These are phyloP conservation scores for Penicillium alfredii DNA, from an alignment of 495 filamentous ascomycete genomes.

Conservation along the genomic window DNA sequence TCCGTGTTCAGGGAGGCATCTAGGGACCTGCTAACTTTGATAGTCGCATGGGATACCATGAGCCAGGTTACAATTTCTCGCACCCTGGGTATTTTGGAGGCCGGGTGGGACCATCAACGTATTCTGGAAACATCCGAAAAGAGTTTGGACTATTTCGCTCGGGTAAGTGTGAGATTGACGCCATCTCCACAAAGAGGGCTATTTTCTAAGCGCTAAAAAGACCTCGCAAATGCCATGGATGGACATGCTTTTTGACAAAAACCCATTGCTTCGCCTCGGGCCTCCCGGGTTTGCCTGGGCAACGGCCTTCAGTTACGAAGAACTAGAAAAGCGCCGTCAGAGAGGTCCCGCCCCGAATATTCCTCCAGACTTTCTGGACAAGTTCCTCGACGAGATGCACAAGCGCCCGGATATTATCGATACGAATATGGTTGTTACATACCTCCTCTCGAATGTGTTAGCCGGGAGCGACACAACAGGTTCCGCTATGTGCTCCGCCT, in stretches of 20 bases:
- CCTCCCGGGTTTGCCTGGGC: conserved; percentile 24
- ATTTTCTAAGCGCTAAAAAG: conserved; percentile 1
- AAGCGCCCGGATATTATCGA: conserved; percentile 20
- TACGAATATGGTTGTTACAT: conserved; percentile 17
- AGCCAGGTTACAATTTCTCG: conserved; percentile 30
- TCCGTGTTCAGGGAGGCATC: not conserved
- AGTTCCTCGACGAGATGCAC: conserved; percentile 18
- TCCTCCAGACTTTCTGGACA: conserved; percentile 17
- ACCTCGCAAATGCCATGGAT: conserved; percentile 21
- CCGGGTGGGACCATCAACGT: conserved; percentile 14
- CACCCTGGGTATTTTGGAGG: conserved; percentile 22
- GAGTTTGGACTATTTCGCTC: conserved; percentile 30
- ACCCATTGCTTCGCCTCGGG: conserved; percentile 18
- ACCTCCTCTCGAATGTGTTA: conserved; percentile 24
- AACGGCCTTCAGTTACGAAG: conserved; percentile 17
- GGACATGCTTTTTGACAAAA: conserved; percentile 19
- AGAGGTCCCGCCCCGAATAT: not conserved
- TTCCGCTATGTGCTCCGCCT: conserved; percentile 26
- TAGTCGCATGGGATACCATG: conserved; percentile 36
- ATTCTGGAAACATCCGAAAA: conserved; percentile 19
- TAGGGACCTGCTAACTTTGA: not conserved
- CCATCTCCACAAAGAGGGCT: not conserved
- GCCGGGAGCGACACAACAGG: conserved; percentile 37
- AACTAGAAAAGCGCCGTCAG: conserved; percentile 16
- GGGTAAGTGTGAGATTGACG: conserved; percentile 17